Evolutionary conservation across 169 alveolate species (phyloP).

Genomic region (Eimeria maxima): DNA sequence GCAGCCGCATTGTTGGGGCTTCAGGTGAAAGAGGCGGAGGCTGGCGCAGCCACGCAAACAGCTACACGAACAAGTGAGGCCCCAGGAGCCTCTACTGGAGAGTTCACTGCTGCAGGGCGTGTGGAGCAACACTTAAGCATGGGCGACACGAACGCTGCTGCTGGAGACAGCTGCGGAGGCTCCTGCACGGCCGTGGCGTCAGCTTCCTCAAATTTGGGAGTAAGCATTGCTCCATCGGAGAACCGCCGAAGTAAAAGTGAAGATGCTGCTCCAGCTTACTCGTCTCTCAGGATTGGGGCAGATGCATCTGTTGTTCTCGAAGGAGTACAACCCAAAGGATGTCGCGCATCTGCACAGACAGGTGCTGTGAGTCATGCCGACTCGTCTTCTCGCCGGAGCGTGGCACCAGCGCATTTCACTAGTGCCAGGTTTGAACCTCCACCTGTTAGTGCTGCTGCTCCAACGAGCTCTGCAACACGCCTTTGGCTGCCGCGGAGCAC

Average conservation of each 20-base stretch:
- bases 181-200: not conserved
- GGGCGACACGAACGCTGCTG: not conserved
- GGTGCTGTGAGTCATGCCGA: not conserved
- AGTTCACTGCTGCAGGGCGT: not conserved
- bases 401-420: constrained; percentile 23
- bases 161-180: constrained; percentile 37
- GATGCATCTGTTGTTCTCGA: not conserved
- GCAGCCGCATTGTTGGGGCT: constrained; percentile 17
- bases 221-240: not conserved
- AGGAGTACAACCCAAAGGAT: not conserved
- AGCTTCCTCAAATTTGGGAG: not conserved
- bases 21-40: not conserved
- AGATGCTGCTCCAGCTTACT: constrained; percentile 6
- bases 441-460: not conserved
- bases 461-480: not conserved
- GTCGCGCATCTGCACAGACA: not conserved
- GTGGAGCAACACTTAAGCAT: not conserved
- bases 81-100: not conserved
- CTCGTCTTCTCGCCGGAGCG: not conserved
- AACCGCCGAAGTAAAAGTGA: constrained; percentile 26
- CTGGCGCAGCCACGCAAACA: not conserved
- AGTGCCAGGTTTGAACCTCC: constrained; percentile 28
- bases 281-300: not conserved
- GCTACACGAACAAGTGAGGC: not conserved
- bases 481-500: constrained; percentile 63